Evolutionary conservation across 2,329 filamentous ascomycete genomes (phyloP), one percentile per base, ranked within the genome.

Genomic region (Scedosporium boydii): DNA sequence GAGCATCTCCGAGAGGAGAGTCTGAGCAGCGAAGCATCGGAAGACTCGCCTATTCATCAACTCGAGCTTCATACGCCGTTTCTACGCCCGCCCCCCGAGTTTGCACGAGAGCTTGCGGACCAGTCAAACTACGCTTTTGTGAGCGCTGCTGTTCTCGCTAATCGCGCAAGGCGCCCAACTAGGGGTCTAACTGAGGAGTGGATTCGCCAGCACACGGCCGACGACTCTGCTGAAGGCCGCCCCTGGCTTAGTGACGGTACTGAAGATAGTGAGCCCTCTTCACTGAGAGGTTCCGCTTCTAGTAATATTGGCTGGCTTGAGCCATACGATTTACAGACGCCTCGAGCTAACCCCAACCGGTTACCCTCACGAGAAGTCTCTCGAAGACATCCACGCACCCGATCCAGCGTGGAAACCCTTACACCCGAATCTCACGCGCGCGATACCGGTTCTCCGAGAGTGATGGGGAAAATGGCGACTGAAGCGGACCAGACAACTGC

Each of bases 161-260:
- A 87, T 68, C 81, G 85, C 66, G 85, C 80, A 58, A 76, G 85
- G 70, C 77, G 86, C 71, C 79, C 82, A 62, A 77, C 80, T 16
- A 78, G 80, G 66, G 86, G 87, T 64, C 82, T 93, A 61, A 91
- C 89, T 0, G 88, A 93, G 73, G 89, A 92, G 77, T 93, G 90
- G 90, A 91, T 95, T 67, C 88, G 89, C 64, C 88, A 90, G 65
- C 91, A 93, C 70, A 87, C 90, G n/a, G 83, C 87, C n/a, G 83
- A 84, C 66, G 85, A 88, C 67, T 82, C 81, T 66, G 82, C 86
- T 67, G 90, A 95, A 71, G 84, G 85, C 67, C 86, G 85, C 65
- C 88, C 91, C 74, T 96, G 91, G 91, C 81, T 92, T 67, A 96
- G 90, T 72, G 91, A 96, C 69, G 76, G 70, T 68, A 77, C 62